Base-by-base conservation (phyloP, 352 stramenopile genomes). In the Saprolegnia diclina region DNA sequence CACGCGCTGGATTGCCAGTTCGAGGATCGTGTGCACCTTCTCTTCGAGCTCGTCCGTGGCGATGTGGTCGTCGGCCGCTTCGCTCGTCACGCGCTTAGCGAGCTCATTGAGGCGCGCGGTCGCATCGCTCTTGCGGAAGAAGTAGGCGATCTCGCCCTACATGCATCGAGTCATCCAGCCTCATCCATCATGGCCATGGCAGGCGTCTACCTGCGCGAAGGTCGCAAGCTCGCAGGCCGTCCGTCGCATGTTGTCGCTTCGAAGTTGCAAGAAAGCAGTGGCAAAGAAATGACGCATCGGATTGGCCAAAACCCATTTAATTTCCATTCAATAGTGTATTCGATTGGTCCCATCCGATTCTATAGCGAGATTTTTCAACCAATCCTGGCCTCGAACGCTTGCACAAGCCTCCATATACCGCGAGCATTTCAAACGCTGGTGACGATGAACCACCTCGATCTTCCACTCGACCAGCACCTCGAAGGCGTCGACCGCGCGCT, bases 1-100 rank as follows among this genome's bases (percentile, higher is more conserved):
- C n/a, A 95, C 67, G 48, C 88, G 89, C 73, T 92, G 85, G 53
- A 91, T 79, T 14, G 85, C 85, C 56, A 95, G 65, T 40, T 93
- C 85, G 32, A 95, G 75, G 29, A 93, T 76, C 50, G 64, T 85
- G 65, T 88, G 80, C 54, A 77, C 76, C 40, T 79, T 73, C 89
- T 83, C 54, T 80, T 71, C 0, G 73, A 62, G 42, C 69, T 74
- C 18, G 46, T 68, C 46, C 18, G 42, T 48, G 7, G 29, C 29
- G 29, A 35, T 35, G 24, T 54, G 46, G 24, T 24, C 13, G 35
- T 42, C 35, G n/a, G 24, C 13, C 19, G 24, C 19, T 24, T 59
- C 52, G 56, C 38, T 14, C 24, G 13, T 35, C 56, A 64, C n/a
- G 65, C 72, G 68, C 32, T 70, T 59, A 67, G 88, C 78, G 37